Base-by-base conservation (phyloP, 2,329 filamentous ascomycete genomes). In the Penicillium vulpinum region DNA sequence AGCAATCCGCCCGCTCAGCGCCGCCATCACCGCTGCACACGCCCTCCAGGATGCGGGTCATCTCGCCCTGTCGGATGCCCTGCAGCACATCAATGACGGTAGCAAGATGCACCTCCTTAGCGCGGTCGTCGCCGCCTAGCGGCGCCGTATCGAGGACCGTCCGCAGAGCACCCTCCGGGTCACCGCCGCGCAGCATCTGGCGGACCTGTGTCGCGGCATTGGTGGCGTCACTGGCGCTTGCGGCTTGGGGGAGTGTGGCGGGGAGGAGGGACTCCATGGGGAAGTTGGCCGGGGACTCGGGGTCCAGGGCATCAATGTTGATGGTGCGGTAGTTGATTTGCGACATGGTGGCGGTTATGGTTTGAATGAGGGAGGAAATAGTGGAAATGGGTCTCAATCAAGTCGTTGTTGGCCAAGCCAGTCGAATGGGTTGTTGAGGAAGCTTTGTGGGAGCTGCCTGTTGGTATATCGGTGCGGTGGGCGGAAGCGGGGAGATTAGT, bases 21-120 rank as follows among this genome's bases (percentile, higher is more conserved):
- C 94, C 94, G 60, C 90, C 90, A 49, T 89, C 85, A 11, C 88
- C 86, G 58, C 80, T 81, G 78, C 94, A 92, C 70, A 97, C 89
- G 56, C 87, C 85, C 77, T 88, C 86, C 65, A 99, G 81, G 69
- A 97, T 86, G 15, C 91, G 89, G 62, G 88, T 91, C 90, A 97
- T 97, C 67, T 99, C 94, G 67, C 90, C 90, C 71, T 94, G 92
- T 74, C 96, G 92, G 78, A 97, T 97, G 21, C 91, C 94, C 77
- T 96, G 92, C 63, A 99, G 81, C 57, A 97, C 92, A 78, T 99
- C 94, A 60, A 91, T 86, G 39, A 99, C 89, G 21, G 90, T 93
- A 65, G 90, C 86, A 62, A 96, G 81, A 75, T 97, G 92, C 29
- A 91, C 81, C 64, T 96, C 91, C 88, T 96, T 75, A n/a, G 77